phyloP scores from a whole-genome alignment of 2,329 filamentous ascomycete species.

The Fusarium citri region DNA sequence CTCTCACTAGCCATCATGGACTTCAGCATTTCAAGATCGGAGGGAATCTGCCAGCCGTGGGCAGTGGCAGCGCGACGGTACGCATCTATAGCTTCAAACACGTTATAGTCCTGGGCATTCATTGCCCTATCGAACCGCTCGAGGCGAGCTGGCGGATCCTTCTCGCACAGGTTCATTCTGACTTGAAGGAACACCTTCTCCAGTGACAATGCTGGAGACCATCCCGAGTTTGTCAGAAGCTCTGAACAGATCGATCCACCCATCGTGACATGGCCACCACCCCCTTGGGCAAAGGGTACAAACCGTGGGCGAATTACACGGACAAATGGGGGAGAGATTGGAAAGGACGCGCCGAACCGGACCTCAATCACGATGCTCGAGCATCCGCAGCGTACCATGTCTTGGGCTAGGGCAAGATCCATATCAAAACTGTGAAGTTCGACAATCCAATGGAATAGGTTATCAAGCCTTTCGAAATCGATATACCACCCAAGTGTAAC shows the following conservation, averaged over 20 bases:
- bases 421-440: conserved; percentile 86
- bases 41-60: conserved; percentile 81
- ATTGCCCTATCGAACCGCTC: conserved; percentile 42
- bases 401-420: conserved; percentile 74
- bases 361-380: conserved; percentile 83
- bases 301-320: conserved; percentile 86
- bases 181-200: conserved; percentile 86
- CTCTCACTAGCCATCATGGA: conserved; percentile 30
- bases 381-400: conserved; percentile 73
- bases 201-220: conserved; percentile 78
- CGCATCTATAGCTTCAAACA: conserved; percentile 78
- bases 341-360: conserved; percentile 81
- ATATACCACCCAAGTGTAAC: conserved; percentile 87
- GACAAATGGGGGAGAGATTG: conserved; percentile 84
- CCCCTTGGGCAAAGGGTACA: conserved; percentile 75
- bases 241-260: conserved; percentile 90
- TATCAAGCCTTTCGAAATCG: conserved; percentile 72
- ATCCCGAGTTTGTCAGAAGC: conserved; percentile 84
- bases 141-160: conserved; percentile 81
- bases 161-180: conserved; percentile 76
- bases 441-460: conserved; percentile 91
- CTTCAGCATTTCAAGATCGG: conserved; percentile 65
- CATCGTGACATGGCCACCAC: conserved; percentile 85
- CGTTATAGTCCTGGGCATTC: conserved; percentile 66
- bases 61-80: conserved; percentile 72